These are phyloP conservation scores for Pseudocercospora pini-densiflorae DNA, from an alignment of 2,329 filamentous ascomycete genomes.

Conservation along the genomic window DNA sequence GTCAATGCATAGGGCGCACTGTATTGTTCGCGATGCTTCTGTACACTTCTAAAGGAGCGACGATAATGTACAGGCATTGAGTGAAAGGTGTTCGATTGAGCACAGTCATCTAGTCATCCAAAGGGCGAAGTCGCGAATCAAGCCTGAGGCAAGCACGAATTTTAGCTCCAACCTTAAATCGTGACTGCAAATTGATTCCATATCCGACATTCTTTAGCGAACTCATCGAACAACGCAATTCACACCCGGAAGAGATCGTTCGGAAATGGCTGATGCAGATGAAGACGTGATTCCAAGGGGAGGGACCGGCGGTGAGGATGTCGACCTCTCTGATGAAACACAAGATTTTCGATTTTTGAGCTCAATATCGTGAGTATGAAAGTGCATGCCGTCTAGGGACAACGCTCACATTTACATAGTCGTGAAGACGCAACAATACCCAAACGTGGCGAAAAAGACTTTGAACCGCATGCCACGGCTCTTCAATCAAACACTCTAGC, in stretches of 20 bases:
- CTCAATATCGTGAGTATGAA: conserved; percentile 52
- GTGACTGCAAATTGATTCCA: background rate
- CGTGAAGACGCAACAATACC: conserved; percentile 63
- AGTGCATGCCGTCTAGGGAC: background rate
- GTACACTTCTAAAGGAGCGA: background rate
- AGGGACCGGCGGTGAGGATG: conserved; percentile 73
- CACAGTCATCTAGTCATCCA: conserved; percentile 1
- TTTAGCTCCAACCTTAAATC: background rate
- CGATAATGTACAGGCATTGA: background rate
- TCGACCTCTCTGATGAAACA: conserved; percentile 75
- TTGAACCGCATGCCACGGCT: conserved; percentile 87
- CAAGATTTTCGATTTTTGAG: conserved; percentile 83
- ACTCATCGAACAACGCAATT: background rate
- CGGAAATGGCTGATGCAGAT: conserved; percentile 43
- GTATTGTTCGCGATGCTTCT: background rate
- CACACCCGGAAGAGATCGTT: background rate
- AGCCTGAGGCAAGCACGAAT: background rate
- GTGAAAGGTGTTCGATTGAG: background rate
- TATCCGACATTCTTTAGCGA: background rate
- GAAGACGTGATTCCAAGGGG: conserved; percentile 41
- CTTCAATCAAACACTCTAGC: conserved; percentile 79
- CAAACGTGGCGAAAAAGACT: conserved; percentile 95
- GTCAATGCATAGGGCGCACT: conserved; percentile 3
- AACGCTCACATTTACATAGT: conserved; percentile 21
- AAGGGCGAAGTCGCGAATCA: background rate